Conservation (phyloP, 2,329 filamentous ascomycete species). For the Xylariomycetidae sp. region DNA sequence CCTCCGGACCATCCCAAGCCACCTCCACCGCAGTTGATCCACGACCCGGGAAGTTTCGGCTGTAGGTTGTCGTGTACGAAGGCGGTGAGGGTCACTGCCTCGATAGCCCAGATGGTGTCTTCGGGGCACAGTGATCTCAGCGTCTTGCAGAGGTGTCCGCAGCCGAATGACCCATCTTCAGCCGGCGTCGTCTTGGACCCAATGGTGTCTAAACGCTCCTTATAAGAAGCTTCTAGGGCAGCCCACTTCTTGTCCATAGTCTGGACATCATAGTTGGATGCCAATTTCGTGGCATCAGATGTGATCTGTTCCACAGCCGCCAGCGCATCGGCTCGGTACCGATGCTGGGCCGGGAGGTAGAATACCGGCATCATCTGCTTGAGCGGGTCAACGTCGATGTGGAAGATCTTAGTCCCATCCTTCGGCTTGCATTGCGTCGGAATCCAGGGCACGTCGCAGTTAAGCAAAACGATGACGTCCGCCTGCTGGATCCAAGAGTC, state of each 20-base stretch:
- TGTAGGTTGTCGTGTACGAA: constrained; percentile 66
- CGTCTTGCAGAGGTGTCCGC: constrained; percentile 37
- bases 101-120: constrained; percentile 66
- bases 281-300: constrained; percentile 39
- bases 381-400: constrained; percentile 61
- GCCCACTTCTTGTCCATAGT: constrained; percentile 42
- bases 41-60: constrained; percentile 47
- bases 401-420: constrained; percentile 51
- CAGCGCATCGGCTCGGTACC: constrained; percentile 63
- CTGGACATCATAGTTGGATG: constrained; percentile 34
- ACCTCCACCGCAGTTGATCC: constrained; percentile 50
- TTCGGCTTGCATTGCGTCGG: constrained; percentile 63
- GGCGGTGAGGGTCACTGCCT: constrained; percentile 66
- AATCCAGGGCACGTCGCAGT: constrained; percentile 93
- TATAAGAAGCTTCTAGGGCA: constrained; percentile 53
- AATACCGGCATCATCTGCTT: constrained; percentile 71
- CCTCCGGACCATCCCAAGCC: constrained; percentile 51
- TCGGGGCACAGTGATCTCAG: constrained; percentile 32
- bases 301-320: constrained; percentile 66
- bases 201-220: constrained; percentile 56
- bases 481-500: constrained; percentile 71
- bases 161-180: constrained; percentile 57
- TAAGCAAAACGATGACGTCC: constrained; percentile 78
- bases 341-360: constrained; percentile 61
- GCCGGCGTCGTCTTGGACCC: constrained; percentile 52